Evolutionary conservation across 1,284 basidiomycete species (phyloP).

Genomic region (Sporisorium graminicola): DNA sequence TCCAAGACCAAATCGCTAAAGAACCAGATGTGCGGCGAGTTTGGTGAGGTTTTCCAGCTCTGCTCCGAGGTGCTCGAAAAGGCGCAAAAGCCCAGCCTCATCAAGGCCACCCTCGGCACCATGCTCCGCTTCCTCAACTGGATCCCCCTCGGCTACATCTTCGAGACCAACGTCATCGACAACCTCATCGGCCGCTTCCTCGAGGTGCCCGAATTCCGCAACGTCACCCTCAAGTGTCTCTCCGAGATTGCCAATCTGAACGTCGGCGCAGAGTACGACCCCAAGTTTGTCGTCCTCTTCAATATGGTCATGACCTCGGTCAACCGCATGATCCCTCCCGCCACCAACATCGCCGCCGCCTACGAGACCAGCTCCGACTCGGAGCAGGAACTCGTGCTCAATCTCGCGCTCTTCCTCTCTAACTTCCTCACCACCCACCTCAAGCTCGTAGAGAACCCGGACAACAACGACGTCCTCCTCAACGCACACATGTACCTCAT

Average conservation of each 20-base stretch:
- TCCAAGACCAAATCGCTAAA: constrained; percentile 97
- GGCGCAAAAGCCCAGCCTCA: constrained; percentile 95
- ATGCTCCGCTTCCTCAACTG: constrained; percentile 97
- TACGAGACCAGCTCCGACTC: constrained; percentile 91
- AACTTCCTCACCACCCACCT: constrained; percentile 91
- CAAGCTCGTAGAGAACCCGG: constrained; percentile 89
- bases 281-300: constrained; percentile 97
- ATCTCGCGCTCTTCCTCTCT: constrained; percentile 94
- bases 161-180: constrained; percentile 98
- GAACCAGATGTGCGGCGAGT: constrained; percentile 74
- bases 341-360: constrained; percentile 84
- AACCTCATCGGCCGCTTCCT: constrained; percentile 90
- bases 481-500: constrained; percentile 93
- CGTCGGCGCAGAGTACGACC: constrained; percentile 97
- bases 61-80: constrained; percentile 88
- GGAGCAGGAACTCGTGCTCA: constrained; percentile 96
- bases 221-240: constrained; percentile 95
- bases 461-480: constrained; percentile 88
- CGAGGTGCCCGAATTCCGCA: constrained; percentile 96
- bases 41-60: constrained; percentile 69
- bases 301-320: constrained; percentile 74
- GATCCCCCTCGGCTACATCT: constrained; percentile 99
- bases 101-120: constrained; percentile 95
- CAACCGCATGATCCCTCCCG: constrained; percentile 74
- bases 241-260: constrained; percentile 89